Evolutionary conservation across 2,329 filamentous ascomycete genomes (phyloP), one percentile per base, ranked within the genome.

Genomic region (Gnomoniopsis sp.): DNA sequence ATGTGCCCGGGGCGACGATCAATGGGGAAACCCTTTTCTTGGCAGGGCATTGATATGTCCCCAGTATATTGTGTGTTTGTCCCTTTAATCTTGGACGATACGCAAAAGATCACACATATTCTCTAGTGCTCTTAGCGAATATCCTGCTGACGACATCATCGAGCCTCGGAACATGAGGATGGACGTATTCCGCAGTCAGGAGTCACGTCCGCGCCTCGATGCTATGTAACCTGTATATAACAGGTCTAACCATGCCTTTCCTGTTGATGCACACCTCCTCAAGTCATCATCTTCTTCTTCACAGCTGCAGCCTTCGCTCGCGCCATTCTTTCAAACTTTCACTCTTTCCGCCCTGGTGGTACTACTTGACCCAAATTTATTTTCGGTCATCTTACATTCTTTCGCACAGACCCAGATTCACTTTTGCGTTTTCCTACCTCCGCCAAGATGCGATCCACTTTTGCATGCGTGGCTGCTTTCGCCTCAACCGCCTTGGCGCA

Each of bases 391-490:
- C 22, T 52, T 12, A 21, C n/a, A 22, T 38, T 6, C 1, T 23
- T 33, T 53, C 44, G 22, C 34, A 41, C 44, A 52, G 36, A 12
- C 21, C 15, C 14, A 14, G 17, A 34, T 21, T 34, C 15, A 10
- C 21, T 26, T 47, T 23, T 19, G 1, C 11, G 7, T 11, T 15
- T 47, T 21, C 21, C 19, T 10, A 23, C 19, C 44, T 14, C 17
- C 6, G 52, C 30, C 54, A 63, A 55, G 21, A 63, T 63, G 61
- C 59, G 61, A 53, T 55, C 55, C 56, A 55, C 59, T 41, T 53
- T 58, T 30, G 57, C 59, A 38, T 49, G 51, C 48, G 43, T 63
- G 23, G 49, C 57, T 46, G 60, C 62, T 43, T 56, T 58, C 19
- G 57, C 51, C 41, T 50, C 57, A 21, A 49, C 53, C 14, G 60